Evolutionary conservation across 208 protist species (phyloP).

Genomic region (Wallacemonas sp.): DNA sequence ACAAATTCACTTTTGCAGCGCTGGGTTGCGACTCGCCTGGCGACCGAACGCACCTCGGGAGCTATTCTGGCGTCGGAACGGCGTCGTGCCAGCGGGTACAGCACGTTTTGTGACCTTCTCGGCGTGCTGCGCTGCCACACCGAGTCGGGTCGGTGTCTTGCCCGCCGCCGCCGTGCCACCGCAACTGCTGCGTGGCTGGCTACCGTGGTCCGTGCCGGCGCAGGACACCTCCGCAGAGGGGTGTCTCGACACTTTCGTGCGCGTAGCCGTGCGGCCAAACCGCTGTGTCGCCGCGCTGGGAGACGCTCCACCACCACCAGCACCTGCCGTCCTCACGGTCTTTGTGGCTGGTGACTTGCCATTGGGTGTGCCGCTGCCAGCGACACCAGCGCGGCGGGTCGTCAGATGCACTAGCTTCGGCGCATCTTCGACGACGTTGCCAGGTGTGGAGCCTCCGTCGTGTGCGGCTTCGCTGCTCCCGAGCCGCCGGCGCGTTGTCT

Average conservation of each 20-base stretch:
- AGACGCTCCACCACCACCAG: not conserved
- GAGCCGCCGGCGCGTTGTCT: not conserved
- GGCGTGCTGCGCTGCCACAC: not conserved
- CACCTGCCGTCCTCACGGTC: slow-evolving; percentile 2
- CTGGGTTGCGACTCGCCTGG: not conserved
- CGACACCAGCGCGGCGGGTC: not conserved
- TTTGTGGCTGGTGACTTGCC: not conserved
- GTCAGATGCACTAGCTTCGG: slow-evolving; percentile 4
- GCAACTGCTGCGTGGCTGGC: not conserved
- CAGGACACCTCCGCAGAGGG: not conserved
- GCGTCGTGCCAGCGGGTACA: not conserved
- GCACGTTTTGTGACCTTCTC: not conserved
- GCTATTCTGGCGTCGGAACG: slow-evolving; percentile 6
- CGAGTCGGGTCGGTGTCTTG: slow-evolving; percentile 3
- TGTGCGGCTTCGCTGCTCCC: not conserved
- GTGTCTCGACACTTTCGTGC: not conserved
- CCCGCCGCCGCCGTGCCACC: not conserved
- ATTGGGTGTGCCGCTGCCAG: not conserved
- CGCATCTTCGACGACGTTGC: slow-evolving; percentile 2
- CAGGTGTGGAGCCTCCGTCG: not conserved
- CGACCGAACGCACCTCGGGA: slow-evolving; percentile 2
- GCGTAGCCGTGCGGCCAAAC: not conserved
- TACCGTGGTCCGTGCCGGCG: not conserved
- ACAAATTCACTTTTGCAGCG: slow-evolving; percentile 2
- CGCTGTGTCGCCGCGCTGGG: not conserved